Conservation (phyloP, 2,329 filamentous ascomycete species). For the Nothomitra cinnamomea region DNA sequence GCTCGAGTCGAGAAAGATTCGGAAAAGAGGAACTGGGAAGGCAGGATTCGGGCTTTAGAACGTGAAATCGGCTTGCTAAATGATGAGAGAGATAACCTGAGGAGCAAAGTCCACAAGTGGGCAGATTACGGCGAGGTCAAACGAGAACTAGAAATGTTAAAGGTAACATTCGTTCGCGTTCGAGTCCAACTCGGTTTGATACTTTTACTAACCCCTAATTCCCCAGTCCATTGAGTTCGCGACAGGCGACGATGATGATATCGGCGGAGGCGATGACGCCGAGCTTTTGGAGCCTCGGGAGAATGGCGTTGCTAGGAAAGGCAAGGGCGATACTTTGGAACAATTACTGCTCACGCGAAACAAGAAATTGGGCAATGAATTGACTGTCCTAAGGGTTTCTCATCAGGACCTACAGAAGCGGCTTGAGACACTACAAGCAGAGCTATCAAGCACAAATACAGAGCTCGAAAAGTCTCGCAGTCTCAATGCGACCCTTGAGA, state of each 20-base stretch:
- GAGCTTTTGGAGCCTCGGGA: conserved; percentile 20
- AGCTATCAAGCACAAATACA: conserved; percentile 64
- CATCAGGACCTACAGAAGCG: conserved; percentile 79
- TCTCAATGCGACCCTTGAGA: conserved; percentile 77
- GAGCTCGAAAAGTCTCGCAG: conserved; percentile 74
- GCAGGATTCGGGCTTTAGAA: conserved; percentile 60
- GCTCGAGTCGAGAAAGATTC: conserved; percentile 69
- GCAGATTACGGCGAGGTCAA: conserved; percentile 93
- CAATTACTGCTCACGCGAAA: conserved; percentile 83
- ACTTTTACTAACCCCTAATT: conserved; percentile 3
- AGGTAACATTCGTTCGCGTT: conserved; percentile 28
- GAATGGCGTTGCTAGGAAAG: conserved; percentile 29
- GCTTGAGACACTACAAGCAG: conserved; percentile 64
- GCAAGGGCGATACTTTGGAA: conserved; percentile 67
- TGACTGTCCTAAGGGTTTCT: conserved; percentile 82
- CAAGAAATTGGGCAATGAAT: conserved; percentile 88
- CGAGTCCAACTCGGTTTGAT: too few species aligned
- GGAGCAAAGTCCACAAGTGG: conserved; percentile 71
- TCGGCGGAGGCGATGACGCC: conserved; percentile 36
- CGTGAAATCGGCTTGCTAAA: conserved; percentile 58
- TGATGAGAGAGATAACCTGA: conserved; percentile 65
- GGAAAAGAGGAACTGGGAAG: conserved; percentile 59
- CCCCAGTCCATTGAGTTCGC: conserved; percentile 83
- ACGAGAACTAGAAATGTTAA: conserved; percentile 87
- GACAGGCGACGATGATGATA: conserved; percentile 55